Base-by-base conservation (phyloP, 78 protist species). In the Dictyostelium citrinum region DNA sequence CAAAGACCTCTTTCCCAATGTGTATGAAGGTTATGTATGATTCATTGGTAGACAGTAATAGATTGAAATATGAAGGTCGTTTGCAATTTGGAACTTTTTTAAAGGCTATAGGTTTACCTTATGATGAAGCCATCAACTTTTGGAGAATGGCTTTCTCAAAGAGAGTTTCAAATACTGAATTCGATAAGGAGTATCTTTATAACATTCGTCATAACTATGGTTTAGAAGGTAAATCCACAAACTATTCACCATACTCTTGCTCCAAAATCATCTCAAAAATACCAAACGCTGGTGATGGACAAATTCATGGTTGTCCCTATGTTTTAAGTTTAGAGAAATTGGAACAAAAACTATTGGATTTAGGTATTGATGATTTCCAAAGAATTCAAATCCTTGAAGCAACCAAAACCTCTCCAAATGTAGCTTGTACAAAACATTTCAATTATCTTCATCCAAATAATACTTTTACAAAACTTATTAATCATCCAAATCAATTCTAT, bases 181-280 rank as follows among this genome's bases (percentile, higher is more conserved):
- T 97, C 76, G 95, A 97, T 45, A 90, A 95, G 81, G 91, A 84
- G 33, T 95, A 98, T 49, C 90, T 90, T 2, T 98, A 98, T 90
- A 88, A 49, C 61, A 46, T 98, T 27, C 93, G 99, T 4, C 98
- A 98, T 85, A 97, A 83, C 90, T 98, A 98, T 31, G 99, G 99
- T 39, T 80, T 82, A 31, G 99, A 98, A 41, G 99, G 98, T 51
- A 96, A 96, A 88, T 85, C 97, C 31, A 43, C 70, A 14, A 75
- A 94, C 37, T 98, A 95, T 83, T 75, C 92, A 10, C 97, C 99
- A 10, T 90, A 82, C 49, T 24, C 81, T 2, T 93, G 98, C 78
- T 1, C 33, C n/a, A 91, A 90, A 72, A 95, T 97, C 90, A 80
- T 92, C 35, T 16, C 45, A 31, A 91, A 82, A 31, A 10, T 75